phyloP scores from a whole-genome alignment of 164 flowering plant species.

The Pachysandra terminalis region DNA sequence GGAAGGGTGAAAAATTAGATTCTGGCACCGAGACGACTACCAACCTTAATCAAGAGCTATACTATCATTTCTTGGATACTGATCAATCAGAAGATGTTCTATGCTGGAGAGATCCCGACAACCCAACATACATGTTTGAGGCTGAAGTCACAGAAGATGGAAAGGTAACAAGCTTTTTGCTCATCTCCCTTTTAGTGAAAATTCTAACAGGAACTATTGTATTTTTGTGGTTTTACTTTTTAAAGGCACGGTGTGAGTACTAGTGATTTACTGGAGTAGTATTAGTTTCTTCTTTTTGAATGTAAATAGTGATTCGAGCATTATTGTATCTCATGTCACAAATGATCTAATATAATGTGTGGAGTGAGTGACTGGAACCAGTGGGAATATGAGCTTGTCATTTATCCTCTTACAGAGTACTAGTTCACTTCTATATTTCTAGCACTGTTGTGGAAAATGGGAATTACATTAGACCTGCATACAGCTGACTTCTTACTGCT shows the following conservation, averaged over 20 bases:
- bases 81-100: slow-evolving; percentile 88
- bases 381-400: neutral
- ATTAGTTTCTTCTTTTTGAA: neutral
- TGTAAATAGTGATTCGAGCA: neutral
- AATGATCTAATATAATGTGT: neutral
- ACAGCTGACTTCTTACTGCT: no score
- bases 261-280: neutral
- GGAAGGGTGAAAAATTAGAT: slow-evolving; percentile 67
- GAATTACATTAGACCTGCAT: no score
- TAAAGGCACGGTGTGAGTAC: neutral
- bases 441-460: no score
- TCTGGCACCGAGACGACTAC: slow-evolving; percentile 91
- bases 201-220: neutral
- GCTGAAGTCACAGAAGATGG: slow-evolving; percentile 85
- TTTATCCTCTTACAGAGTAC: no score
- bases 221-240: neutral
- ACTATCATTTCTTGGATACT: slow-evolving; percentile 86
- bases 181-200: neutral
- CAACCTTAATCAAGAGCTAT: slow-evolving; percentile 73
- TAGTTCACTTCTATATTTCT: no score
- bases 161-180: slow-evolving; percentile 46
- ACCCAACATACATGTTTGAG: slow-evolving; percentile 56
- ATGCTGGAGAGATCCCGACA: slow-evolving; percentile 85
- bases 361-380: neutral
- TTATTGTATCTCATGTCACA: no score